A percentile compares a stretch with the other conserved stretches of the same genome.
These are phyloP conservation scores for Erysimum pusillum DNA, from an alignment of 441 rosid genomes.

Conservation along the genomic window DNA sequence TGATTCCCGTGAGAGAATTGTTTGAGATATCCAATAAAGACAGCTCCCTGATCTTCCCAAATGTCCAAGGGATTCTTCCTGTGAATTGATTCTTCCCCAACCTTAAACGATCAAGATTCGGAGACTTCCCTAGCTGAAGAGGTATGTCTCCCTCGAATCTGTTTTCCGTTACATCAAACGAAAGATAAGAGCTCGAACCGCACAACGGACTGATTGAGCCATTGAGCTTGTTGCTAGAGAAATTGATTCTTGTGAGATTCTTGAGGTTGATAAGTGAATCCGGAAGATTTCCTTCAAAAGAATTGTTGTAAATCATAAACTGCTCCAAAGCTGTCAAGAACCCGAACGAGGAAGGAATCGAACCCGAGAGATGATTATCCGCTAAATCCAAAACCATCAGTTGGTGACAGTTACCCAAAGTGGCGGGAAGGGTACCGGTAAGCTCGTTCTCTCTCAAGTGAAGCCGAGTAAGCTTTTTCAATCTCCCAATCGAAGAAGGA, in stretches of 20 bases:
- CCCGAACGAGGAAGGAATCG: slow-evolving; percentile 79
- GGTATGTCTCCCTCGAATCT: slow-evolving; percentile 76
- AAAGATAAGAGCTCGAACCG: slow-evolving; percentile 66
- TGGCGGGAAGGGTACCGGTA: slow-evolving; percentile 79
- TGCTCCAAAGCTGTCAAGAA: slow-evolving; percentile 65
- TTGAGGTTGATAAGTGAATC: slow-evolving; percentile 66
- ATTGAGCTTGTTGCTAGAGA: slow-evolving; percentile 77
- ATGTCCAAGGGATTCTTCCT: slow-evolving; percentile 68
- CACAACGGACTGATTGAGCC: slow-evolving; percentile 75
- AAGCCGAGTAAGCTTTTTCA: slow-evolving; percentile 69
- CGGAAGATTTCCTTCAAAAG: slow-evolving; percentile 82
- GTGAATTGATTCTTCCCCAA: slow-evolving; percentile 78
- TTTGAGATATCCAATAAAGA: slow-evolving; percentile 80
- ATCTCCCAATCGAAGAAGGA: slow-evolving; percentile 77
- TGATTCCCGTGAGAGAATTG: slow-evolving; percentile 68
- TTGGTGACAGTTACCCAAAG: slow-evolving; percentile 78
- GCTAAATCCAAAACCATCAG: slow-evolving; percentile 75
- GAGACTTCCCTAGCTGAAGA: slow-evolving; percentile 59
- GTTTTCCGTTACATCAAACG: slow-evolving; percentile 84
- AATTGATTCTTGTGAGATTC: slow-evolving; percentile 76
- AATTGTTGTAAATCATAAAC: slow-evolving; percentile 83
- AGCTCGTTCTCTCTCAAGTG: slow-evolving; percentile 90
- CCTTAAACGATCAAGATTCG: slow-evolving; percentile 73
- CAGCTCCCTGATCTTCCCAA: slow-evolving; percentile 68
- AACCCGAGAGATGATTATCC: slow-evolving; percentile 79